A percentile compares a stretch with the other conserved stretches of the same genome.
Evolutionary conservation across 345 rosid genomes (phyloP).

Genomic region (Populus davidiana): DNA sequence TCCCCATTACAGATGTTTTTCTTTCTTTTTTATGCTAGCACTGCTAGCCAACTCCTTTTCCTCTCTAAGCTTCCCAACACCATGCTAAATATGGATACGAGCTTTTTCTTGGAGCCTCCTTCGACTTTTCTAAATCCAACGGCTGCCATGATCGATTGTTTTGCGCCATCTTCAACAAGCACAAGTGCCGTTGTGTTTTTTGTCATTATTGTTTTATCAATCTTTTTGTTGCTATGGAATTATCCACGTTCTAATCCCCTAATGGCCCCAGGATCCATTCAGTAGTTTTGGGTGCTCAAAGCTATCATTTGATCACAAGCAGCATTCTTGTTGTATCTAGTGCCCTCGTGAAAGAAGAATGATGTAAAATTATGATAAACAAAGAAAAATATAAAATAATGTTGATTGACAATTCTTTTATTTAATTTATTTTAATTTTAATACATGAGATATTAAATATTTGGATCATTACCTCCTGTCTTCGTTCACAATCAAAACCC

Average conservation of each 20-base stretch:
- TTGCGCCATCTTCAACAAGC: constrained; percentile 38
- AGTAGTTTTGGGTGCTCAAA: not conserved
- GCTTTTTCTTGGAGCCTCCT: constrained; percentile 15
- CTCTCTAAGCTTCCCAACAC: constrained; percentile 13
- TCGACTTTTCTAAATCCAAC: constrained; percentile 22
- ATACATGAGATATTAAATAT: too few species aligned
- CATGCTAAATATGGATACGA: constrained; percentile 25
- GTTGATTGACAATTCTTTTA: too few species aligned
- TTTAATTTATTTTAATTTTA: too few species aligned
- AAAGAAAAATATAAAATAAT: too few species aligned
- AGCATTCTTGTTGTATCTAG: too few species aligned
- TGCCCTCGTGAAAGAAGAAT: too few species aligned
- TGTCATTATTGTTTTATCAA: constrained; percentile 18
- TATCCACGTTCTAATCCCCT: constrained; percentile 24
- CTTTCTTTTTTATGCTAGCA: not conserved
- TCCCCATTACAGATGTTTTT: not conserved
- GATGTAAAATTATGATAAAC: too few species aligned
- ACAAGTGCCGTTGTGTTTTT: constrained; percentile 17
- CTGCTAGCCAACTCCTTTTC: not conserved
- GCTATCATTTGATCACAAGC: not conserved
- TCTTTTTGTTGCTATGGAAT: constrained; percentile 9
- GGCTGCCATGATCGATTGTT: constrained; percentile 33
- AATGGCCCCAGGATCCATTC: not conserved
- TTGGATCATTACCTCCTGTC: too few species aligned
- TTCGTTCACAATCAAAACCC: too few species aligned